Percentiles rank a stretch among this genome's conserved stretches.
Conservation (phyloP, 1,284 basidiomycete genomes). For the Papiliotrema terrestris region DNA sequence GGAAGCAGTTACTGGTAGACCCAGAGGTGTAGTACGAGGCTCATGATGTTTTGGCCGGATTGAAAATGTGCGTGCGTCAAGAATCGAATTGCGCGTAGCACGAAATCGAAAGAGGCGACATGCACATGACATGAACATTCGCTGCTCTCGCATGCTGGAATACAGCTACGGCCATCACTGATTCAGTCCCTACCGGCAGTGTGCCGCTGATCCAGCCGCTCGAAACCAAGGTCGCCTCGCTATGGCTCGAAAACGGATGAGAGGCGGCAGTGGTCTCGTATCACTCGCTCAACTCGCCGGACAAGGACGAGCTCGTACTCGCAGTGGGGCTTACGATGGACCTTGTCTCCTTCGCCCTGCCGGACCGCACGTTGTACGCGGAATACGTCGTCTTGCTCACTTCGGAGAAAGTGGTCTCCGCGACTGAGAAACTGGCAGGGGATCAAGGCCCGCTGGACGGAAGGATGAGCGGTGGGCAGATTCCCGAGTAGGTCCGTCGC, state of each 20-base stretch:
- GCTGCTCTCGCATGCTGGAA: too few species aligned
- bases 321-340: background rate
- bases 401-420: background rate
- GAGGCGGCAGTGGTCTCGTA: background rate
- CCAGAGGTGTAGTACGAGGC: too few species aligned
- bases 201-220: background rate
- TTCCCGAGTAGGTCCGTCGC: too few species aligned
- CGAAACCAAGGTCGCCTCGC: background rate
- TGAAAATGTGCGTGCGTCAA: too few species aligned
- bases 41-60: too few species aligned
- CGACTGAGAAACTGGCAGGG: background rate
- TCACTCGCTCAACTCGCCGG: slow-evolving; percentile 50
- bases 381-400: background rate
- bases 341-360: background rate
- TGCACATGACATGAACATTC: too few species aligned
- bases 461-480: too few species aligned
- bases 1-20: too few species aligned
- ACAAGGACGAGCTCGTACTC: slow-evolving; percentile 35
- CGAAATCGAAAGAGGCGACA: too few species aligned
- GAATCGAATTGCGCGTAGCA: too few species aligned
- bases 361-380: background rate
- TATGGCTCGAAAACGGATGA: background rate
- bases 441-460: slow-evolving; percentile 23
- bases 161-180: too few species aligned
- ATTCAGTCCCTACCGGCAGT: too few species aligned